Evolutionary conservation across 768 basidiomycete genomes (phyloP), one percentile per base, ranked within the genome.

Genomic region (Collybiopsis confluens): DNA sequence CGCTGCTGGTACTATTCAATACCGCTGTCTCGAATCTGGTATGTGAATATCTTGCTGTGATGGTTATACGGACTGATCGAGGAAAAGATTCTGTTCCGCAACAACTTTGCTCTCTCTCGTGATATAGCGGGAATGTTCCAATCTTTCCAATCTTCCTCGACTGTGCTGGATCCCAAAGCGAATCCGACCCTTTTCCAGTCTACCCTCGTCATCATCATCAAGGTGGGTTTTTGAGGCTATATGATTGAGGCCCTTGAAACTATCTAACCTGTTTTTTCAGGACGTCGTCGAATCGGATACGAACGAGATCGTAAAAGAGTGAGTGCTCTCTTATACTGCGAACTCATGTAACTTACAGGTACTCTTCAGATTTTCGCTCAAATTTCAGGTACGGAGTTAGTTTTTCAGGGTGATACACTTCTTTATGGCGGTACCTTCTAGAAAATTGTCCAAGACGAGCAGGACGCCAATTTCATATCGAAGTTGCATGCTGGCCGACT

Each of bases 201-300:
- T 0, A 80, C 74, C 0, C 65, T 86, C 11, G 75, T 74, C 6
- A 82, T 85, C 56, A 82, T 85, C 41, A 84, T 85, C 64, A 86
- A 85, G 73, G 82, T 75, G 42, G 1, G 55, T 21, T 41, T 40
- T 5, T 23, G 11, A 18, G 13, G n/a, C 33, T 23, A 27, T 41
- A 13, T 28, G 16, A 38, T 33, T 2, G 15, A 21, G n/a, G 40
- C 26, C 10, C 5, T 16, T 8, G 3, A 7, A 33, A 50, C 26
- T 0, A 6, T 28, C 21, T 2, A 13, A 0, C n/a, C n/a, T n/a
- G n/a, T n/a, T n/a, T n/a, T n/a, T n/a, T 20, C 13, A 85, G 83
- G 84, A 86, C 45, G 83, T 85, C 15, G 75, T 83, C 0, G 83
- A 85, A 50, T 75, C 79, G 0, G 83, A 85, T 64, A 80, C 75